Base-by-base conservation (phyloP, 305 asterid species). In the Fraxinus dipetala region DNA sequence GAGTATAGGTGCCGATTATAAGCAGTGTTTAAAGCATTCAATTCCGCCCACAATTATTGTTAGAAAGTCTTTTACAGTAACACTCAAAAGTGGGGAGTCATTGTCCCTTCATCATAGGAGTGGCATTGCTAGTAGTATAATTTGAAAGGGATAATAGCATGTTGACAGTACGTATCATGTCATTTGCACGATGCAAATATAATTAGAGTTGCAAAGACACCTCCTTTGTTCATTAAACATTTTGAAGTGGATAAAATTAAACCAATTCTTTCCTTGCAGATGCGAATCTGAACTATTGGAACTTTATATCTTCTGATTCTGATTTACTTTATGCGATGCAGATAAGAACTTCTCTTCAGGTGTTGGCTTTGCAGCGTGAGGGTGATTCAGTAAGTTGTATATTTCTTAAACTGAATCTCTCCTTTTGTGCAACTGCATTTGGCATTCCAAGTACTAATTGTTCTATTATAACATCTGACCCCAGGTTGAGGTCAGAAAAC, bases 331-430 rank as follows among this genome's bases (percentile, higher is more conserved):
- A 30, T 81, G 45, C 28, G 82, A 70, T 88, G 95, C 93, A 95
- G 98, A 87, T 95, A 83, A 91, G 88, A 91, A 95, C 99, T 48
- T 92, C 97, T 35, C 98, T 95, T 83, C 99, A 93, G 88, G 90
- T 91, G 81, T 87, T 95, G 89, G 93, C 98, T 86, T 88, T 93
- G 91, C 94, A 90, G 90, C 90, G 97, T 16, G 92, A 90, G 83
- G 91, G 95, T 78, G 90, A 89, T 83, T 75, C 89, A 14, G 98
- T 95, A 89, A 85, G 94, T 89, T 84, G 10, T 73, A 79, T 76
- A 32, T 54, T 32, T 76, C 59, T 26, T 75, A 13, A 1, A 48
- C 3, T 20, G 51, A 43, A 75, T 78, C 74, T 54, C 70, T 54
- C 83, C 77, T 75, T 69, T 48, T 76, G 56, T 83, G 31, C 35